Base-by-base conservation (phyloP, 371 early-diverging fungal species). In the Rhizopus stolonifer region DNA sequence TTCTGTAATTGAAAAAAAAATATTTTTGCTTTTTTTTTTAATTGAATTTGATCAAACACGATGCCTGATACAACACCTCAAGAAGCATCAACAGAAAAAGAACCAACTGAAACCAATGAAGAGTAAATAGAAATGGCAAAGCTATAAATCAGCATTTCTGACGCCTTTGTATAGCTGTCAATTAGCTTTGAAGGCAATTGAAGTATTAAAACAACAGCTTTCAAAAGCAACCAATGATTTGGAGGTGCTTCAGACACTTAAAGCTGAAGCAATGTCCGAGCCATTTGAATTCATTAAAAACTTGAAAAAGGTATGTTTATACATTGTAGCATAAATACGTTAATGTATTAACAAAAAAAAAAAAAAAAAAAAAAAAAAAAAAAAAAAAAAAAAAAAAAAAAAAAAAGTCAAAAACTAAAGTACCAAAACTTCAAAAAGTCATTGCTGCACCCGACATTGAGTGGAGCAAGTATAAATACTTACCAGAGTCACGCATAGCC, bases 271-370 rank as follows among this genome's bases (percentile, higher is more conserved):
- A 10, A 46, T 80, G 19, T 49, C 61, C 0, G 71, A 76, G 10
- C 84, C 84, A 6, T 70, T 73, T 60, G 67, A 69, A 13, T 83
- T 81, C 57, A 47, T 83, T 29, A 48, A 54, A 5, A 67, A 70
- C 32, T 40, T 83, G 22, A 78, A 75, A 15, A 77, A 76, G 65
- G 79, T 74, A 69, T 17, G n/a, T 23, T 42, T n/a, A n/a, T n/a
- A n/a, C n/a, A n/a, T n/a, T n/a, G n/a, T n/a, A n/a, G n/a, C n/a
- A n/a, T n/a, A n/a, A n/a, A n/a, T n/a, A n/a, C n/a, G n/a, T n/a
- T n/a, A n/a, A n/a, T n/a, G n/a, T n/a, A n/a, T n/a, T n/a, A n/a
- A n/a, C n/a, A n/a, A n/a, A n/a, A n/a, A n/a, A n/a, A n/a, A n/a
- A n/a, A n/a, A n/a, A n/a, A n/a, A n/a, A n/a, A n/a, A n/a, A n/a